phyloP scores from a whole-genome alignment of 768 basidiomycete genomes.

The Hortiboletus flavorubellus region DNA sequence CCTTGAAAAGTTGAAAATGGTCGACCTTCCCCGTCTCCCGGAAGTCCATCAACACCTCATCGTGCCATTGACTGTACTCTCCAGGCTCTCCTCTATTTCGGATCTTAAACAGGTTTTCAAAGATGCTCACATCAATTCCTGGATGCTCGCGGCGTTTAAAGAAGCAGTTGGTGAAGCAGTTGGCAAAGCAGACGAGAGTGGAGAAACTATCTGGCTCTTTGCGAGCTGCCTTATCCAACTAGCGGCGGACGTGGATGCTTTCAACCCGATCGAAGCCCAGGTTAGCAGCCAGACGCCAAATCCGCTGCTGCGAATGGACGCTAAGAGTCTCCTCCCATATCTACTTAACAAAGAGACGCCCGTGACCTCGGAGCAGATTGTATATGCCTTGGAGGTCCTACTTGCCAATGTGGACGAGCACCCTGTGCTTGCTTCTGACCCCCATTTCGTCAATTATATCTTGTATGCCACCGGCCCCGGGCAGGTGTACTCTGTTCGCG shows the following conservation, averaged over 20 bases:
- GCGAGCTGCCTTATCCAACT: background rate
- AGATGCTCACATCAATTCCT: background rate
- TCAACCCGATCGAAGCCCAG: background rate
- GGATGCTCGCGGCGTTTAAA: background rate
- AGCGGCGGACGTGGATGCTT: background rate
- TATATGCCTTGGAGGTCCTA: slow-evolving; percentile 3
- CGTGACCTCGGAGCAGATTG: background rate
- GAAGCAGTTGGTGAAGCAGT: background rate
- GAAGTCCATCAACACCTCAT: background rate
- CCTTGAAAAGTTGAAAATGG: background rate
- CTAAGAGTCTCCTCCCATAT: background rate
- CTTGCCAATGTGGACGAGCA: background rate
- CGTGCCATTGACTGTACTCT: slow-evolving; percentile 1
- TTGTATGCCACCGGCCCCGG: background rate
- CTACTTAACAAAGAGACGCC: background rate
- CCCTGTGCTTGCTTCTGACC: background rate
- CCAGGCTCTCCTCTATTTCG: background rate
- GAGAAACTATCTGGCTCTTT: background rate
- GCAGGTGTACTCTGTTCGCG: background rate
- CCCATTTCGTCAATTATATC: slow-evolving; percentile 5
- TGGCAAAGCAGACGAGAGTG: background rate
- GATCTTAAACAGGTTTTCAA: background rate
- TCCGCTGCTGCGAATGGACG: background rate
- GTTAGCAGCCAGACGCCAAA: background rate
- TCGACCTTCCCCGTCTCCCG: background rate